Conservation (phyloP, 148 eudicot species). For the Diospyros kaki region DNA sequence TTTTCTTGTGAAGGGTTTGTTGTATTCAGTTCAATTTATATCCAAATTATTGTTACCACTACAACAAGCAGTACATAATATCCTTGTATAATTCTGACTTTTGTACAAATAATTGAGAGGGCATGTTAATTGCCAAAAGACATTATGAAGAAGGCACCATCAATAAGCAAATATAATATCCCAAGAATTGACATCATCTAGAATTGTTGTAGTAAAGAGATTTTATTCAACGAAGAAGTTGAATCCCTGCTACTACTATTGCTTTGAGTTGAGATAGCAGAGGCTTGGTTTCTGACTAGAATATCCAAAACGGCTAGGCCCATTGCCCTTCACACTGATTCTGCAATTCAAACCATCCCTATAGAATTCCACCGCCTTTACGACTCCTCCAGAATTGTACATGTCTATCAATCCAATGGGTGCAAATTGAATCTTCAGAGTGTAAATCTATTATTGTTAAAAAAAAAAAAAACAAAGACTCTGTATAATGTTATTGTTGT, state of each 20-base stretch:
- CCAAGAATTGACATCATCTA: constrained; percentile 28
- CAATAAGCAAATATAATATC: constrained; percentile 27
- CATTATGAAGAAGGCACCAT: neutral
- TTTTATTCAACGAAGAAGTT: constrained; percentile 16
- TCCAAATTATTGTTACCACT: too few species aligned
- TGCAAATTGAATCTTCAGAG: constrained; percentile 21
- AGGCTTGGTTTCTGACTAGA: constrained; percentile 26
- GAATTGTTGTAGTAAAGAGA: constrained; percentile 28
- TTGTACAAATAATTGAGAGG: too few species aligned
- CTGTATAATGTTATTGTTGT: too few species aligned
- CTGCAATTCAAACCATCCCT: constrained; percentile 5
- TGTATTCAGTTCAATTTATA: too few species aligned
- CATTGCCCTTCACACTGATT: constrained; percentile 29
- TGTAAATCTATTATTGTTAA: constrained; percentile 21
- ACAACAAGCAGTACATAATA: too few species aligned
- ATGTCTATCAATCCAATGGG: constrained; percentile 38
- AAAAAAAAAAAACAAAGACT: too few species aligned
- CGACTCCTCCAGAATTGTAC: constrained; percentile 51
- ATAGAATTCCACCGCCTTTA: constrained; percentile 15
- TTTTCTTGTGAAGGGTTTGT: too few species aligned
- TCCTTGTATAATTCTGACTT: too few species aligned
- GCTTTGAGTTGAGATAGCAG: constrained; percentile 26
- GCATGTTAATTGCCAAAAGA: too few species aligned
- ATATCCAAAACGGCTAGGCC: constrained; percentile 34
- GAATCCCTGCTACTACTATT: constrained; percentile 24